Evolutionary conservation across 179 eudicot genomes (phyloP), one percentile per base, ranked within the genome.

Genomic region (Carnegiea gigantea): DNA sequence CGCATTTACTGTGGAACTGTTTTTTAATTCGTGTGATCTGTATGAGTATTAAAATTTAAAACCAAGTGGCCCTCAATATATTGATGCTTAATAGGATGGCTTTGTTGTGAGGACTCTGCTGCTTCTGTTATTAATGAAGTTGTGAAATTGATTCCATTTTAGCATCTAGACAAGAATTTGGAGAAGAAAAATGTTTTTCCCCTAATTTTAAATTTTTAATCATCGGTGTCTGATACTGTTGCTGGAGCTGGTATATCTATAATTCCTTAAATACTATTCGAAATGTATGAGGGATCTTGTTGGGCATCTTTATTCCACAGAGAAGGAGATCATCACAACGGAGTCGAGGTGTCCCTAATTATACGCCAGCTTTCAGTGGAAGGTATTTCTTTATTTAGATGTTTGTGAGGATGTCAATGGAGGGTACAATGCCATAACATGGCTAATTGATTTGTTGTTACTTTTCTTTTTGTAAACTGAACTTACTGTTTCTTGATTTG

Each of bases 311-410:
- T 23, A 20, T 73, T 72, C 67, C 81, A 80, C 91, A 95, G 98
- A 93, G 89, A 86, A 90, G 84, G 82, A 88, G 90, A 80, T 83
- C 93, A 76, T 64, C 78, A 85, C 80, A 86, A 77, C 85, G 85
- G 78, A 87, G 83, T 84, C 81, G 82, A 82, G 87, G 83, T 18
- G 77, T 86, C 17, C 84, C 90, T 72, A 87, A 79, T 76, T 87
- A 82, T 78, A 83, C 87, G 78, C 83, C 90, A 70, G 71, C 73
- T 76, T 79, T 86, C 81, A 85, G 84, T 80, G 82, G 82, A 86
- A 92, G 96, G 98, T 94, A 91, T 14, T 9, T 43, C 57, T 57
- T 36, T 9, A n/a, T 74, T 33, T 76, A 15, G 21, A 6, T 77
- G 3, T 76, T 17, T 54, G 51, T 74, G 44, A 73, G 2, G n/a